Base-by-base conservation (phyloP, 352 stramenopile species). In the Globisporangium spinosum region DNA sequence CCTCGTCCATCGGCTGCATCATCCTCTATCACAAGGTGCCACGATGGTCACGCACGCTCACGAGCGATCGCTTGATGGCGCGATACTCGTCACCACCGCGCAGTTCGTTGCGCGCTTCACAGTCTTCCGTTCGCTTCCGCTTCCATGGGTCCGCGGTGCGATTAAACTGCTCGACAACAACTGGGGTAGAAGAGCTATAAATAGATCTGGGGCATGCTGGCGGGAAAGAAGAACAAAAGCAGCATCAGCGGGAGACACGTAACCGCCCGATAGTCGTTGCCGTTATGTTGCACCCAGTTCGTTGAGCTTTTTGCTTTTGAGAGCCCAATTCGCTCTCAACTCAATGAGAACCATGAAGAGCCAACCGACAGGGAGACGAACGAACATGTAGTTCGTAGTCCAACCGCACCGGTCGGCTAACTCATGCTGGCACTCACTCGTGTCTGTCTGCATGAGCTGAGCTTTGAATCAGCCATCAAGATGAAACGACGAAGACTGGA, bases 1-100 rank as follows among this genome's bases (percentile, higher is more conserved):
- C 34, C 8, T 54, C 35, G 22, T 69, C 64, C 29, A 40, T 40
- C 15, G 40, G 64, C 64, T 69, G 43, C 64, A 69, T 69, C 55
- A 64, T 58, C 8, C n/a, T 60, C 55, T 15, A 13, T 9, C 15
- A 40, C 54, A 4, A 22, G 20, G 8, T 6, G 43, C 43, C 43
- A 5, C 43, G 17, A 51, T 20, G 23, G 17, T 8, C 43, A 51
- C n/a, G 43, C 43, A 22, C 15, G 15, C 40, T 22, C 40, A 45
- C 12, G 12, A 45, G 38, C 12, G 38, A 20, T 20, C 38, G 12
- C 13, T 45, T 17, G 38, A 45, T 45, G 17, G 17, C 43, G 17
- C 43, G 43, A 17, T 43, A 43, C 38, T 20, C 38, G 38, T 20
- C 38, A 47, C 13, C 13, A 5, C 38, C 12, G 38, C 22, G 43